Evolutionary conservation across 1,139 yeast species (phyloP).

Genomic region (Hyphopichia buzzinii): DNA sequence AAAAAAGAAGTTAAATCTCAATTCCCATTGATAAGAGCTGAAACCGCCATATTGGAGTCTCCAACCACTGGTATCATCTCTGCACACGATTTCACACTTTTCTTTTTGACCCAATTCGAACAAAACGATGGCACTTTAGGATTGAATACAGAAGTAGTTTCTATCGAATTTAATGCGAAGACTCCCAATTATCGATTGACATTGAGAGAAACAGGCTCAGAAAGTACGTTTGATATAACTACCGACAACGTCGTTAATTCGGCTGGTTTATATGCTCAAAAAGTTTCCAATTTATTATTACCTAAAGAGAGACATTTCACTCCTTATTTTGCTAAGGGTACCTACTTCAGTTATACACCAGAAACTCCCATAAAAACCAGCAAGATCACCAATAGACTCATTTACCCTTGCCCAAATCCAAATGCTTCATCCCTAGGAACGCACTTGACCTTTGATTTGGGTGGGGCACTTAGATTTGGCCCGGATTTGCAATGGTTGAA

Average conservation of each 20-base stretch:
- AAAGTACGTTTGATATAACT: slow-evolving; percentile 43
- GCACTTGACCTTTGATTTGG: slow-evolving; percentile 80
- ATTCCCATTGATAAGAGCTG: slow-evolving; percentile 70
- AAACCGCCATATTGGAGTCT: slow-evolving; percentile 63
- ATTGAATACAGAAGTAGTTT: slow-evolving; percentile 55
- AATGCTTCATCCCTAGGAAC: slow-evolving; percentile 80
- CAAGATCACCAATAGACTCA: slow-evolving; percentile 37
- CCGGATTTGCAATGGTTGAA: slow-evolving; percentile 87
- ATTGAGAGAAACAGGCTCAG: slow-evolving; percentile 29
- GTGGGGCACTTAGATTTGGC: slow-evolving; percentile 79
- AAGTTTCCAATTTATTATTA: slow-evolving; percentile 62
- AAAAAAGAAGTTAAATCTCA: slow-evolving; percentile 36
- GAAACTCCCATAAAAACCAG: slow-evolving; percentile 31
- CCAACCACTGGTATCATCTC: slow-evolving; percentile 85
- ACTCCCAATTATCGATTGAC: slow-evolving; percentile 23
- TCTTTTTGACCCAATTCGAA: slow-evolving; percentile 51
- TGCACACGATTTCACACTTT: slow-evolving; percentile 72
- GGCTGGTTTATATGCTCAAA: slow-evolving; percentile 77
- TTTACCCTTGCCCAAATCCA: slow-evolving; percentile 80
- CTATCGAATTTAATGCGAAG: slow-evolving; percentile 27
- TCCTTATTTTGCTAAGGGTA: slow-evolving; percentile 79
- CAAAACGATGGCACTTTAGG: slow-evolving; percentile 65
- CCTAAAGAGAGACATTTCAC: slow-evolving; percentile 60
- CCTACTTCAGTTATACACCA: slow-evolving; percentile 61
- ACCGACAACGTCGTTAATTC: slow-evolving; percentile 65